Evolutionary conservation across 2,329 filamentous ascomycete genomes (phyloP).

Genomic region (Aspergillus sp.): DNA sequence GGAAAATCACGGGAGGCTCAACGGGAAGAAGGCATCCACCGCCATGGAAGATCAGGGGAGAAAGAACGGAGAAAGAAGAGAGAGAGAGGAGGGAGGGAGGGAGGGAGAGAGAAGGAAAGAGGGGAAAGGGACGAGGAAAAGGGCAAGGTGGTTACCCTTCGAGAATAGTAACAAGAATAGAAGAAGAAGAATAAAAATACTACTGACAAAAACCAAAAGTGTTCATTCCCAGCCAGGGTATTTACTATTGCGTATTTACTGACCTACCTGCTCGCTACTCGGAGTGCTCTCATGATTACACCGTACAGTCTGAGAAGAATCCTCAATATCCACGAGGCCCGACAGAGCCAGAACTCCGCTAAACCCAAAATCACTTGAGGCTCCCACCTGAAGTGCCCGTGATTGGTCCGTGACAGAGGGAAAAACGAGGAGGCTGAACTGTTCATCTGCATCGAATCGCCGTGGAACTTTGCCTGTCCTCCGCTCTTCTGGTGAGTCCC

Average conservation of each 20-base stretch:
- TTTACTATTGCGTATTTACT: not conserved
- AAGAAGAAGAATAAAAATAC: too few species aligned
- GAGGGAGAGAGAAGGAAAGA: not conserved
- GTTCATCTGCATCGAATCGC: conserved; percentile 22
- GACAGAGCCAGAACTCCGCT: conserved; percentile 8
- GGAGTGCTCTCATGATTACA: too few species aligned
- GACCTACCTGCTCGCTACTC: too few species aligned
- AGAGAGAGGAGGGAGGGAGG: not conserved
- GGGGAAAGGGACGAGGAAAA: too few species aligned
- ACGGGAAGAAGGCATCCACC: not conserved
- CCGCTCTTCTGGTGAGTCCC: not conserved
- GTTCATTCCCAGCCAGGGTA: too few species aligned
- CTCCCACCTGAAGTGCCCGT: conserved; percentile 14
- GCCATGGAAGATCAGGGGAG: conserved; percentile 1
- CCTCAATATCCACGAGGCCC: conserved; percentile 19
- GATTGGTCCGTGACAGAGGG: conserved; percentile 17
- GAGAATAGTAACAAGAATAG: too few species aligned
- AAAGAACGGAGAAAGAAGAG: conserved; percentile 5
- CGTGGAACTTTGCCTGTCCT: conserved; percentile 16
- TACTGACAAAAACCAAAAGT: too few species aligned
- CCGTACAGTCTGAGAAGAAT: not conserved
- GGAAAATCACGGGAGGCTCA: not conserved
- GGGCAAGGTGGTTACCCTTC: too few species aligned
- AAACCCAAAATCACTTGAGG: conserved; percentile 19
- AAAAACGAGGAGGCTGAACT: conserved; percentile 24